phyloP scores from a whole-genome alignment of 768 basidiomycete species.

The Suillus occidentalis region DNA sequence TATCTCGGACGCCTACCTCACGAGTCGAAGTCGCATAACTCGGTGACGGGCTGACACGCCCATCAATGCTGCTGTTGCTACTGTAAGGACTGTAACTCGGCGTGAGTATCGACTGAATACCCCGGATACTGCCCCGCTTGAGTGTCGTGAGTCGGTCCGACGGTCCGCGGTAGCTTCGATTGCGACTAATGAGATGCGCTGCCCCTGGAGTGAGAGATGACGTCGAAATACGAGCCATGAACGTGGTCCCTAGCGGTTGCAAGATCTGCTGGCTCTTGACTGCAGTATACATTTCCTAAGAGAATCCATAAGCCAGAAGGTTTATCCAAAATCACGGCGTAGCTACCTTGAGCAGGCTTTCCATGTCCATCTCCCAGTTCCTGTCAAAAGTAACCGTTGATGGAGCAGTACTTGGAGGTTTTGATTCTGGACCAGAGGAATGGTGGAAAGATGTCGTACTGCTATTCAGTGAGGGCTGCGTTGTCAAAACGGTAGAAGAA shows the following conservation, averaged over 20 bases:
- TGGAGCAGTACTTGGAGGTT: conserved; percentile 29
- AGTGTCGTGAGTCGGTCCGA: conserved; percentile 72
- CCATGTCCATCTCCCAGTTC: conserved; percentile 86
- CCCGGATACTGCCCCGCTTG: conserved; percentile 91
- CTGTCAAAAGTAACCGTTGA: conserved; percentile 54
- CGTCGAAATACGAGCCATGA: conserved; percentile 44
- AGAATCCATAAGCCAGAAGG: conserved; percentile 3
- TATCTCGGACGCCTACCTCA: conserved; percentile 50
- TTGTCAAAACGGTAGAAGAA: conserved; percentile 34
- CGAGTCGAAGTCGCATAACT: conserved; percentile 89
- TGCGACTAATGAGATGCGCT: conserved; percentile 51
- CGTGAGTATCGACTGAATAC: conserved; percentile 76
- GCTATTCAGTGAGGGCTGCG: conserved; percentile 48
- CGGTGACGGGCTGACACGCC: conserved; percentile 91
- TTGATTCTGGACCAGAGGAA: conserved; percentile 43
- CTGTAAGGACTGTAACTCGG: conserved; percentile 80
- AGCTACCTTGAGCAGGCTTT: conserved; percentile 76
- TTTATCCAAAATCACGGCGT: conserved; percentile 1
- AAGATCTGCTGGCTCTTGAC: conserved; percentile 91
- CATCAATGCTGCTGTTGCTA: conserved; percentile 80
- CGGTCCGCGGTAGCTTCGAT: conserved; percentile 69
- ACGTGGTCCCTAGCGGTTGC: conserved; percentile 63
- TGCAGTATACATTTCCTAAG: conserved; percentile 90
- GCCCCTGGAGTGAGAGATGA: conserved; percentile 58
- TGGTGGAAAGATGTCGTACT: conserved; percentile 67